Evolutionary conservation across 768 basidiomycete genomes (phyloP).

Genomic region (Leccinum subtestaceum): DNA sequence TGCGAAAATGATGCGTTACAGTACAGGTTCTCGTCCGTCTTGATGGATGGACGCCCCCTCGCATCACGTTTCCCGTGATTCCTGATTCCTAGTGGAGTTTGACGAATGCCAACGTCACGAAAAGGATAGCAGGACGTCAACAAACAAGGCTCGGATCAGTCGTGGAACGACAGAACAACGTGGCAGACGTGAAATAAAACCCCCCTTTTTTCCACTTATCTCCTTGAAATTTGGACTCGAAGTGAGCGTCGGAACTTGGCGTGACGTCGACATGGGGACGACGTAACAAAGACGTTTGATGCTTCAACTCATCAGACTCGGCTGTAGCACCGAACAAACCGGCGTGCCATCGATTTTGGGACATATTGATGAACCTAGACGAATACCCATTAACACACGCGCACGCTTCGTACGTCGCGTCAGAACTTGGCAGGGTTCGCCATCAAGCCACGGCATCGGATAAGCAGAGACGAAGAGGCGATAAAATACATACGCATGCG

Average conservation of each 20-base stretch:
- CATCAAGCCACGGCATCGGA: neutral
- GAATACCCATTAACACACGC: neutral
- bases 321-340: neutral
- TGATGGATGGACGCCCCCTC: neutral
- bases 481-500: neutral
- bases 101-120: neutral
- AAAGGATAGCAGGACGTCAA: neutral
- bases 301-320: neutral
- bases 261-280: neutral
- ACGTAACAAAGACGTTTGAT: neutral
- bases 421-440: neutral
- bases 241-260: neutral
- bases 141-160: neutral
- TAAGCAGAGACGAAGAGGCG: neutral
- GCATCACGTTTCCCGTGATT: neutral
- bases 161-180: neutral
- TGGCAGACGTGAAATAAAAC: neutral
- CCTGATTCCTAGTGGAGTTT: neutral
- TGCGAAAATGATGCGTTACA: neutral
- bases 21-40: neutral
- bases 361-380: neutral
- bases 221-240: neutral
- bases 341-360: neutral
- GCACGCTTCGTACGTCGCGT: neutral
- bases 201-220: neutral